Evolutionary conservation across 2,329 filamentous ascomycete species (phyloP).

Genomic region (Xylogone sp.): DNA sequence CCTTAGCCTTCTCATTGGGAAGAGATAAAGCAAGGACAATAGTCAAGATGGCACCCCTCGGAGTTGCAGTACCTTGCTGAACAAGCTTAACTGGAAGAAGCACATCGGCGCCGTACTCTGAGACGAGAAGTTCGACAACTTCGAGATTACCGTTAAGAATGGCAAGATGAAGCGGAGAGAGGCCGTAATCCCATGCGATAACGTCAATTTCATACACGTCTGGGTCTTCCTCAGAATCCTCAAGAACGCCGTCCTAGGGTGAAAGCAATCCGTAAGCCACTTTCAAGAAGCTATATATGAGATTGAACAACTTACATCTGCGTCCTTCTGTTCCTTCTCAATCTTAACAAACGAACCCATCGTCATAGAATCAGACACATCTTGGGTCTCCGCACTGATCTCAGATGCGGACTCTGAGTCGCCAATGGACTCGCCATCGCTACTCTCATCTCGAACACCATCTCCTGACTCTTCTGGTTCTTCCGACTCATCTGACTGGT

Average conservation of each 20-base stretch:
- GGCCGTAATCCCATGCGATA: constrained; percentile 73
- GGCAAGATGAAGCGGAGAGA: constrained; percentile 74
- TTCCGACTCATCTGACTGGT: no score
- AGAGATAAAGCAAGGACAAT: constrained; percentile 65
- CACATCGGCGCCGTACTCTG: constrained; percentile 73
- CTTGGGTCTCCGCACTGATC: constrained; percentile 21
- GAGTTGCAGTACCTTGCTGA: constrained; percentile 27
- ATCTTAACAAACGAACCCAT: constrained; percentile 77
- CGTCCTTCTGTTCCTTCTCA: constrained; percentile 40
- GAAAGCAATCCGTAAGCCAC: constrained; percentile 25
- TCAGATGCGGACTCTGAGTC: constrained; percentile 26
- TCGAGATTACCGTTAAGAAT: constrained; percentile 69
- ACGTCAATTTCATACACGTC: constrained; percentile 78
- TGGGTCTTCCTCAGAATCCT: constrained; percentile 62
- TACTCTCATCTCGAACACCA: no score
- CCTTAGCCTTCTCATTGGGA: constrained; percentile 56
- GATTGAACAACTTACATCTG: constrained; percentile 53
- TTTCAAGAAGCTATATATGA: constrained; percentile 54
- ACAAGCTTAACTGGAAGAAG: constrained; percentile 56
- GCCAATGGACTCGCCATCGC: constrained; percentile 31
- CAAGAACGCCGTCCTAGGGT: constrained; percentile 39
- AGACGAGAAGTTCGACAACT: constrained; percentile 65
- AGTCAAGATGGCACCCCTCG: constrained; percentile 61
- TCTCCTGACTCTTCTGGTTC: no score
- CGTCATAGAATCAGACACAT: constrained; percentile 41